Percentiles rank a stretch among this genome's conserved stretches.
Evolutionary conservation across 768 basidiomycete species (phyloP).

Genomic region (Pulveroboletus ravenelii): DNA sequence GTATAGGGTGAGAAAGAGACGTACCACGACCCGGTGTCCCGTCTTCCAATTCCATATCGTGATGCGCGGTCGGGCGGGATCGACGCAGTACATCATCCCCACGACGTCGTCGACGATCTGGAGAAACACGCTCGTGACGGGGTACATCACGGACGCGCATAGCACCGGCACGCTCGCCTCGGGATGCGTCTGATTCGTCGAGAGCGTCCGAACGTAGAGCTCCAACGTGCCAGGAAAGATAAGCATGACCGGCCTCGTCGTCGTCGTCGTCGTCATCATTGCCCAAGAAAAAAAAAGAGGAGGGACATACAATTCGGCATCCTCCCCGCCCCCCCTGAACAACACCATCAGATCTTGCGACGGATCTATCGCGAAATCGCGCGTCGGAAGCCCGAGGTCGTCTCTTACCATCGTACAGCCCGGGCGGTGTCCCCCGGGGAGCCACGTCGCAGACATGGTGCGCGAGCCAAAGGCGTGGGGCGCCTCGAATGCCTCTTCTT

Average conservation of each 20-base stretch:
- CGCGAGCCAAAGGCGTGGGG: slow-evolving; percentile 18
- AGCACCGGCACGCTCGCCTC: slow-evolving; percentile 31
- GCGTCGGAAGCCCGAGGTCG: slow-evolving; percentile 38
- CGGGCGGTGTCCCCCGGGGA: slow-evolving; percentile 12
- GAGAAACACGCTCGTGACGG: slow-evolving; percentile 34
- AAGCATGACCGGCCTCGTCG: slow-evolving; percentile 7
- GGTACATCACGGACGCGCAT: slow-evolving; percentile 21
- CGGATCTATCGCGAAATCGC: slow-evolving; percentile 65
- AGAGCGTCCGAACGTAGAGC: slow-evolving; percentile 45
- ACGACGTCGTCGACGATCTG: slow-evolving; percentile 54
- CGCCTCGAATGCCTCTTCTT: background rate
- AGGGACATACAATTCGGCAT: slow-evolving; percentile 11
- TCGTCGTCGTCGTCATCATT: background rate
- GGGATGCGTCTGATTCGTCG: slow-evolving; percentile 32
- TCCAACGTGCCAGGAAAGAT: slow-evolving; percentile 17
- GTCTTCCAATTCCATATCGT: slow-evolving; percentile 51
- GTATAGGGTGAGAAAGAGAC: slow-evolving; percentile 10
- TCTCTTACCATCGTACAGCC: slow-evolving; percentile 20
- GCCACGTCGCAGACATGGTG: slow-evolving; percentile 19
- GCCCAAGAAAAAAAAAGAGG: no score
- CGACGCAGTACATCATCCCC: slow-evolving; percentile 40
- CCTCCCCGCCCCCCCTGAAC: slow-evolving; percentile 27
- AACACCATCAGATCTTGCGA: slow-evolving; percentile 55
- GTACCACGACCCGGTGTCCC: slow-evolving; percentile 32
- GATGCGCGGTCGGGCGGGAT: slow-evolving; percentile 22